Conservation (phyloP, 2,329 filamentous ascomycete species). For the Allantophomopsis cytisporea region DNA sequence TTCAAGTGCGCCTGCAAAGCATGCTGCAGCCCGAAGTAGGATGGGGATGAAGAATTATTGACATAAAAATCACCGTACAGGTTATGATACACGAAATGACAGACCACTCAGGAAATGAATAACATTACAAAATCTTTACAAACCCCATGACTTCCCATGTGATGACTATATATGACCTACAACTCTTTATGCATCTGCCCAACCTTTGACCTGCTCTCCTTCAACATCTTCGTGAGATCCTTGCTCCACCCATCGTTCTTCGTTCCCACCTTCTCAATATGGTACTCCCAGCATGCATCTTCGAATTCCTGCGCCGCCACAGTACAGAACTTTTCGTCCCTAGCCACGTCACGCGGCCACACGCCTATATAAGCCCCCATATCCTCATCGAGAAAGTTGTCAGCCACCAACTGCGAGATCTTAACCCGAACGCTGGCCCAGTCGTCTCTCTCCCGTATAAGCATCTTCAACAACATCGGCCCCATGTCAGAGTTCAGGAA, state of each 20-base stretch:
- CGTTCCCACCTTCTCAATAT: constrained; percentile 18
- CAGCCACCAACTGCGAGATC: constrained; percentile 43
- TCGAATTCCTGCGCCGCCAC: constrained; percentile 20
- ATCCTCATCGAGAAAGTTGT: constrained; percentile 52
- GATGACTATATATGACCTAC: not conserved
- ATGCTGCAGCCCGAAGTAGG: not conserved
- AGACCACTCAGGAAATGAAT: too few relatives aligned
- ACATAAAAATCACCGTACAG: too few relatives aligned
- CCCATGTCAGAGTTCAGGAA: constrained; percentile 42
- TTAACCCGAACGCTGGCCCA: constrained; percentile 38
- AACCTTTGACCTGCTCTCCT: constrained; percentile 1
- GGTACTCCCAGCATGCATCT: constrained; percentile 46
- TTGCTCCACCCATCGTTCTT: constrained; percentile 1
- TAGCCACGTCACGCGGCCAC: constrained; percentile 32
- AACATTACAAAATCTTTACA: too few relatives aligned
- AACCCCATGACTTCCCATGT: too few relatives aligned
- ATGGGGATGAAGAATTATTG: too few relatives aligned
- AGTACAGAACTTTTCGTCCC: constrained; percentile 21
- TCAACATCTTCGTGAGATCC: constrained; percentile 1
- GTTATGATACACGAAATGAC: too few relatives aligned
- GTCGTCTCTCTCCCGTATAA: constrained; percentile 25
- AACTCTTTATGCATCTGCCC: constrained; percentile 1
- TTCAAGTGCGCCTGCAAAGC: not conserved
- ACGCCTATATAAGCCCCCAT: constrained; percentile 44
- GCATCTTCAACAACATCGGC: constrained; percentile 37